Evolutionary conservation across 1,284 basidiomycete species (phyloP).

Genomic region (Leccinum subrobustum): DNA sequence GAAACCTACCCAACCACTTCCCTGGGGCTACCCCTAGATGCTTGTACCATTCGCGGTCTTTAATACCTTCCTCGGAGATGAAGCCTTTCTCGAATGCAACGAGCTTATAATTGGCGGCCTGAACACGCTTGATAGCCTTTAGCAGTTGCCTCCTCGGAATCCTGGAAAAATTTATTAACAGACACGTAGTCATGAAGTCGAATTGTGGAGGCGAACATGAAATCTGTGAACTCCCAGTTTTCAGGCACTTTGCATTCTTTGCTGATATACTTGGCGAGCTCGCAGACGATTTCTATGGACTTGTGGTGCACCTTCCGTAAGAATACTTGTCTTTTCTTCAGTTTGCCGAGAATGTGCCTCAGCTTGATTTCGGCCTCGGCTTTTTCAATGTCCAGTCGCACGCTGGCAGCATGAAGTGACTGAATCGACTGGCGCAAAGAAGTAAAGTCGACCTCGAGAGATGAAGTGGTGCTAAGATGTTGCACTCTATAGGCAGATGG

Average conservation of each 20-base stretch:
- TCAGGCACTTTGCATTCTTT: conserved; percentile 19
- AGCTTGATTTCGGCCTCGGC: conserved; percentile 37
- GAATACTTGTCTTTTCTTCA: conserved; percentile 21
- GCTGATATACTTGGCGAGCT: conserved; percentile 27
- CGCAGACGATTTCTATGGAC: conserved; percentile 31
- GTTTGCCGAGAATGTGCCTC: conserved; percentile 35
- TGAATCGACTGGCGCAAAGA: conserved; percentile 46
- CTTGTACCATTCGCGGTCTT: conserved; percentile 68
- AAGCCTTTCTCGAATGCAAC: conserved; percentile 69
- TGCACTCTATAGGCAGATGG: conserved; percentile 32
- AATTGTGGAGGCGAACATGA: conserved; percentile 17
- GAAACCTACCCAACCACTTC: conserved; percentile 57
- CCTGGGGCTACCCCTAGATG: conserved; percentile 77
- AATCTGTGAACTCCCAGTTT: conserved; percentile 2
- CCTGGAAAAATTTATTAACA: conserved; percentile 14
- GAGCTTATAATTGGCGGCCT: conserved; percentile 57
- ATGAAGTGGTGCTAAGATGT: conserved; percentile 22
- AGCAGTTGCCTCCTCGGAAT: conserved; percentile 36
- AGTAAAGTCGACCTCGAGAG: conserved; percentile 33
- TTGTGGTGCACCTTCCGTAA: conserved; percentile 16
- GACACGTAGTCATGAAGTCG: background rate
- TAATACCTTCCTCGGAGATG: conserved; percentile 64
- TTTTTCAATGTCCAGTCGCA: conserved; percentile 55
- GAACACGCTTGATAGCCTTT: conserved; percentile 49
- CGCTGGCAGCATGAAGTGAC: conserved; percentile 50